A percentile compares a stretch with the other conserved stretches of the same genome.
phyloP scores from a whole-genome alignment of 2,329 filamentous ascomycete genomes.

The Parastagonospora avenae region DNA sequence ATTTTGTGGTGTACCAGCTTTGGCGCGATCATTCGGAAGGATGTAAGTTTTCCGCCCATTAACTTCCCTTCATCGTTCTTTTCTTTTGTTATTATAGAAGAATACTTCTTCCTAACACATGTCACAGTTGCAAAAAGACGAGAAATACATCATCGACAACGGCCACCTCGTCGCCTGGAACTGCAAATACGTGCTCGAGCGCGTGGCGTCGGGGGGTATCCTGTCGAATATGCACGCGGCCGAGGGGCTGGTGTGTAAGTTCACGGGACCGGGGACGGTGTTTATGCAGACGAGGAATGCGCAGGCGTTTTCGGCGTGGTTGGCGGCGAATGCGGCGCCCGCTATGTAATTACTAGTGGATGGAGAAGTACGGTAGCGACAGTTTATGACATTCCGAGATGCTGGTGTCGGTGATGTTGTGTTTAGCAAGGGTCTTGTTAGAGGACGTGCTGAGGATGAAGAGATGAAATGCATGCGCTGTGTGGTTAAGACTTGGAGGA shows the following conservation, averaged over 20 bases:
- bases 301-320: conserved; percentile 62
- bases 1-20: conserved; percentile 91
- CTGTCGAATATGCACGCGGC: conserved; percentile 82
- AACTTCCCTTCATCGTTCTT: background rate
- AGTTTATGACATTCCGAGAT: no score
- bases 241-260: conserved; percentile 93
- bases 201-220: conserved; percentile 87
- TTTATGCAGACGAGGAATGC: conserved; percentile 93
- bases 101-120: background rate
- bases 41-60: conserved; percentile 62
- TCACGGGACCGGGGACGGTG: conserved; percentile 84
- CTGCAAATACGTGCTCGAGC: conserved; percentile 88
- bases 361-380: no score
- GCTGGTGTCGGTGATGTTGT: no score
- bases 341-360: conserved; percentile 1
- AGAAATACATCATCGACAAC: conserved; percentile 92
- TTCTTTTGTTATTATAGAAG: background rate
- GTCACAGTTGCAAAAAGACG: conserved; percentile 62
- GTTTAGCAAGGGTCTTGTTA: no score
- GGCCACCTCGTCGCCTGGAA: conserved; percentile 97
- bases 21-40: conserved; percentile 92
- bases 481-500: no score
- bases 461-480: no score
- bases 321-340: conserved; percentile 38
- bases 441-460: no score